Evolutionary conservation across 768 basidiomycete genomes (phyloP), one percentile per base, ranked within the genome.

Genomic region (Macrolepiota dolichaula): DNA sequence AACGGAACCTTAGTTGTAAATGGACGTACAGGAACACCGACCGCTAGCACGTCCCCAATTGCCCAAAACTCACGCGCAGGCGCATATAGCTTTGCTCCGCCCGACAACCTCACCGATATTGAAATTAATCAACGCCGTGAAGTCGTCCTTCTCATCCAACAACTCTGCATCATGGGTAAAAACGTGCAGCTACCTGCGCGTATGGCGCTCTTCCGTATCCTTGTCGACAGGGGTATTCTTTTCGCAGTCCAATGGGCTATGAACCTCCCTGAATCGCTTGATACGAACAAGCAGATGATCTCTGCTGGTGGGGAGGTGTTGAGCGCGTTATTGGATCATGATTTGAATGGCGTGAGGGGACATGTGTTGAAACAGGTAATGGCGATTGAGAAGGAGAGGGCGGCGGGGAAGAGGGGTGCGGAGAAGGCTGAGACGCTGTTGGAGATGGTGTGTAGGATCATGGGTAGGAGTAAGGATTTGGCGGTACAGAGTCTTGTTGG

Each of bases 241-340:
- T 90, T 89, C 64, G 91, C 91, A n/a, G 85, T 96, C 13, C 93
- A 97, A 68, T 96, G 94, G 92, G 94, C 94, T 1, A 81, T 98
- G 51, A 77, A 78, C n/a, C 80, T 88, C 32, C 73, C 85, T 1
- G 89, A 91, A 70, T 80, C 76, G 53, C 81, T 86, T 35, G 73
- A 75, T 19, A 66, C 64, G 1, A 77, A 76, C 66, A 79, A 76
- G 64, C 68, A 73, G 37, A 86, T 98, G 75, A 84, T 96, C 62
- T 85, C 88, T 62, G 88, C 92, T 15, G 92, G 85, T 0, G 91
- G 94, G 27, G 95, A 96, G 72, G 85, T 98, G 32, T 79, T 98
- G 59, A 82, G 91, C 46, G 82, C 89, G 17, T 75, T 96, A 37
- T 80, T 98, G 52, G 97, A 98, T 70, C 94, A 98, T 69, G 95